Conservation (phyloP, 441 rosid species). For the Hura crepitans region DNA sequence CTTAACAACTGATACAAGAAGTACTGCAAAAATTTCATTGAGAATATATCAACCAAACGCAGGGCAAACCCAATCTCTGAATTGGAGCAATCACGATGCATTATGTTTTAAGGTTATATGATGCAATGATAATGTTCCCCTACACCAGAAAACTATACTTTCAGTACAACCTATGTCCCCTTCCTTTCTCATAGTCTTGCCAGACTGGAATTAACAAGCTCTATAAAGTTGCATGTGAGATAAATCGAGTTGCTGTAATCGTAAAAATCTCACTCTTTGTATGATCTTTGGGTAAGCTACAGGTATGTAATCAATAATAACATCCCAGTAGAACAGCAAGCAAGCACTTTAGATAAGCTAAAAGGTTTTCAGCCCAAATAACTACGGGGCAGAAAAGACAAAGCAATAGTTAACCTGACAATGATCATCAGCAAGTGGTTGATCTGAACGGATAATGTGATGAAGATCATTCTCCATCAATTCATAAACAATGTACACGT, state of each 20-base stretch:
- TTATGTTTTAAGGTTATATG: no score
- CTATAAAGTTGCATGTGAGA: background rate
- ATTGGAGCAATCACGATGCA: background rate
- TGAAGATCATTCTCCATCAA: slow-evolving; percentile 93
- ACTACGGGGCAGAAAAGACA: background rate
- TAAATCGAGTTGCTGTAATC: background rate
- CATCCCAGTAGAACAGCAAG: background rate
- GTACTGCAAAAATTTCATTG: slow-evolving; percentile 51
- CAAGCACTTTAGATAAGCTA: slow-evolving; percentile 11
- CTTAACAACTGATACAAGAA: slow-evolving; percentile 84
- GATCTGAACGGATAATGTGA: slow-evolving; percentile 71
- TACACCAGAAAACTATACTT: no score
- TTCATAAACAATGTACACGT: slow-evolving; percentile 83
- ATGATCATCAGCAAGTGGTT: slow-evolving; percentile 62
- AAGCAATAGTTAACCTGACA: slow-evolving; percentile 52
- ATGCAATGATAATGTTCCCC: no score
- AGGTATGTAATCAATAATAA: background rate
- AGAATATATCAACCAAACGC: slow-evolving; percentile 20
- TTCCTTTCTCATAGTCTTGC: background rate
- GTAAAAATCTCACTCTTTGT: background rate
- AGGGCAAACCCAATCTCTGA: slow-evolving; percentile 12
- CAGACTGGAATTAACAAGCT: background rate
- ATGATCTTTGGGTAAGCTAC: background rate
- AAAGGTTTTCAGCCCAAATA: slow-evolving; percentile 9
- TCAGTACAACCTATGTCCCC: background rate